Evolutionary conservation across 192 early-diverging fungal genomes (phyloP).

Genomic region (Lunasporangiospora selenospora): DNA sequence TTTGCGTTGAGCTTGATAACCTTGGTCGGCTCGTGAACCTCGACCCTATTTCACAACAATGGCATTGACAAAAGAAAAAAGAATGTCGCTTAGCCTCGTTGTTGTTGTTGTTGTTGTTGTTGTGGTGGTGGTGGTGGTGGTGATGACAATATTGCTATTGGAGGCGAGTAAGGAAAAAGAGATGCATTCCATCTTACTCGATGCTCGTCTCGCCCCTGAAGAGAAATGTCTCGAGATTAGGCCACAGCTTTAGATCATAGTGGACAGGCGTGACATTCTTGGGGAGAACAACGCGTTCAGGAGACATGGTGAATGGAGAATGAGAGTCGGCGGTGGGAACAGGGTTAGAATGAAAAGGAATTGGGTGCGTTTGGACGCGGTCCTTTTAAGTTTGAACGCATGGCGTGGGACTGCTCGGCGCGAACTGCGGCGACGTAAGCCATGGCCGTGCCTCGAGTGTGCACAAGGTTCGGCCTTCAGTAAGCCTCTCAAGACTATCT

Average conservation of each 20-base stretch:
- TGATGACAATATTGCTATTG: background rate
- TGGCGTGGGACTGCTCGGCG: no score
- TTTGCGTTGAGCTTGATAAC: slow-evolving; percentile 29
- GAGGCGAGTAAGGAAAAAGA: no score
- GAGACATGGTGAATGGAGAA: slow-evolving; percentile 23
- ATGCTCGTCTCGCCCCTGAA: slow-evolving; percentile 65
- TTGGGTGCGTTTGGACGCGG: no score
- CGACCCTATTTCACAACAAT: slow-evolving; percentile 10
- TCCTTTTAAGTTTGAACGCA: no score
- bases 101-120: no score
- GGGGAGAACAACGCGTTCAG: slow-evolving; percentile 77
- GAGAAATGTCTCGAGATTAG: slow-evolving; percentile 78
- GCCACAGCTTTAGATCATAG: slow-evolving; percentile 81
- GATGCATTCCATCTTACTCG: no score
- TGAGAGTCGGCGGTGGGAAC: no score
- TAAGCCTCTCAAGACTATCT: no score
- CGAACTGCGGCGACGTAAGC: no score
- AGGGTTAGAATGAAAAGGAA: no score
- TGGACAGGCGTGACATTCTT: slow-evolving; percentile 83
- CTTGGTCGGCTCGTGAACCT: slow-evolving; percentile 16
- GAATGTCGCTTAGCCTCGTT: slow-evolving; percentile 55
- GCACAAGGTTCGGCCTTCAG: no score
- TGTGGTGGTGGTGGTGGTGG: background rate
- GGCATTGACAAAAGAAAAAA: background rate
- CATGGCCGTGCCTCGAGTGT: no score